A percentile compares a stretch with the other conserved stretches of the same genome.
These are phyloP conservation scores for Schwanniomyces occidentalis DNA, from an alignment of 805 yeast species.

Conservation along the genomic window DNA sequence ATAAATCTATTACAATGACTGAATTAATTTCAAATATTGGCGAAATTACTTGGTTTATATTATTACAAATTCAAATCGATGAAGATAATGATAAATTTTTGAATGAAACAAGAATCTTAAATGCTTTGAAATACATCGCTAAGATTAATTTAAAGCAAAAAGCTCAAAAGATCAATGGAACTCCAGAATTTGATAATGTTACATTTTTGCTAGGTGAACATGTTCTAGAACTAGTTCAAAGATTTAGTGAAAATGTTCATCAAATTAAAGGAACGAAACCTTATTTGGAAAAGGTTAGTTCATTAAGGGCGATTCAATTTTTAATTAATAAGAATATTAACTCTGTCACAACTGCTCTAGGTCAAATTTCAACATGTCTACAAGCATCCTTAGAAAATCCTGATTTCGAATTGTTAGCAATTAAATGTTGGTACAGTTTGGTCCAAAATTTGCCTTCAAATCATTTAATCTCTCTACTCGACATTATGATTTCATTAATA, in stretches of 20 bases:
- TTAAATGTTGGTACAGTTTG: constrained; percentile 68
- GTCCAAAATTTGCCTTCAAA: constrained; percentile 55
- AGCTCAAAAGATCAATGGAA: constrained; percentile 9
- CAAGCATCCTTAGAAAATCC: constrained; percentile 72
- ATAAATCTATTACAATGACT: constrained; percentile 29
- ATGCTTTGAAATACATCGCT: constrained; percentile 45
- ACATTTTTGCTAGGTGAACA: constrained; percentile 48
- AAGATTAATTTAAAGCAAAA: constrained; percentile 20
- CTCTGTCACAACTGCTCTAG: constrained; percentile 56
- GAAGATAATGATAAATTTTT: constrained; percentile 26
- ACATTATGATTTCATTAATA: constrained; percentile 70
- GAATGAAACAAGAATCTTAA: constrained; percentile 35
- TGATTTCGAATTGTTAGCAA: constrained; percentile 58
- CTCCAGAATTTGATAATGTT: constrained; percentile 21
- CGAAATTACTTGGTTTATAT: constrained; percentile 38
- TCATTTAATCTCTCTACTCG: constrained; percentile 65
- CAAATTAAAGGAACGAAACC: constrained; percentile 73
- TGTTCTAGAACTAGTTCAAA: constrained; percentile 73
- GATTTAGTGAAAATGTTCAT: constrained; percentile 76
- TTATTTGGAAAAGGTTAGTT: constrained; percentile 65
- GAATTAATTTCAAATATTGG: constrained; percentile 40
- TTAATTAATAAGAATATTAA: constrained; percentile 59
- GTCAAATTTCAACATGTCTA: constrained; percentile 83
- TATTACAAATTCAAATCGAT: constrained; percentile 31
- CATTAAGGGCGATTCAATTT: constrained; percentile 72